Percentiles rank a stretch among this genome's conserved stretches.
phyloP scores from a whole-genome alignment of 2,329 filamentous ascomycete species.

The Neonectria coccinea region DNA sequence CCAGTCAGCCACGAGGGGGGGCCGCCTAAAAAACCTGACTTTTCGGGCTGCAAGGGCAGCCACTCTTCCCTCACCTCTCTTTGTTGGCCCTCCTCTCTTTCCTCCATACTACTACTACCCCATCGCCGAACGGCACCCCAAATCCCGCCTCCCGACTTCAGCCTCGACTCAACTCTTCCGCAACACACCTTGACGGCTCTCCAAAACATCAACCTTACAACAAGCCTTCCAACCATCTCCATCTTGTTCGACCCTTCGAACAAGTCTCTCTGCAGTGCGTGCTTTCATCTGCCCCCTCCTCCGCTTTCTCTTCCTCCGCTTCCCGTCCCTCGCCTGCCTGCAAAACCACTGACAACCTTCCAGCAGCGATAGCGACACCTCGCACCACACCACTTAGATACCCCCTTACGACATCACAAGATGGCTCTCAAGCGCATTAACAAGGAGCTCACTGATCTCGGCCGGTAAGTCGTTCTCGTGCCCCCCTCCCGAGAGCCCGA shows the following conservation, averaged over 20 bases:
- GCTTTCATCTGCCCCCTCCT: constrained; percentile 32
- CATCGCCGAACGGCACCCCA: constrained; percentile 45
- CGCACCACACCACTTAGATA: constrained; percentile 44
- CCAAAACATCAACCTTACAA: constrained; percentile 18
- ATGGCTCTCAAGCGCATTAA: constrained; percentile 96
- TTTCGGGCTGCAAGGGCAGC: constrained; percentile 47
- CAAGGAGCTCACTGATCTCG: constrained; percentile 92
- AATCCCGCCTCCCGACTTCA: constrained; percentile 45
- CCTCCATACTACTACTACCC: constrained; percentile 40
- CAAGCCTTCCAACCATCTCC: constrained; percentile 16
- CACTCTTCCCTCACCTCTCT: constrained; percentile 46
- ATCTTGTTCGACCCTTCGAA: constrained; percentile 35
- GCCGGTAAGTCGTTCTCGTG: constrained; percentile 72
- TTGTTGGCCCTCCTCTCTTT: constrained; percentile 45
- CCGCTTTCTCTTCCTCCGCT: not conserved
- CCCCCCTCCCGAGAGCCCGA: constrained; percentile 34
- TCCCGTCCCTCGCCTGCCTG: constrained; percentile 27
- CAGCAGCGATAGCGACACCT: constrained; percentile 43
- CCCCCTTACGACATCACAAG: constrained; percentile 51
- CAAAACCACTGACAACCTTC: constrained; percentile 42
- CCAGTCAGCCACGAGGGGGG: constrained; percentile 35
- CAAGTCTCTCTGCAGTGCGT: constrained; percentile 46
- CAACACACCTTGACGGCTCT: constrained; percentile 30
- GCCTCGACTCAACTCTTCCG: constrained; percentile 44
- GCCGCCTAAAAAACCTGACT: constrained; percentile 46